Percentiles rank a stretch among this genome's conserved stretches.
Evolutionary conservation across 1,139 yeast genomes (phyloP).

Genomic region (Arxiozyma slooffiae): DNA sequence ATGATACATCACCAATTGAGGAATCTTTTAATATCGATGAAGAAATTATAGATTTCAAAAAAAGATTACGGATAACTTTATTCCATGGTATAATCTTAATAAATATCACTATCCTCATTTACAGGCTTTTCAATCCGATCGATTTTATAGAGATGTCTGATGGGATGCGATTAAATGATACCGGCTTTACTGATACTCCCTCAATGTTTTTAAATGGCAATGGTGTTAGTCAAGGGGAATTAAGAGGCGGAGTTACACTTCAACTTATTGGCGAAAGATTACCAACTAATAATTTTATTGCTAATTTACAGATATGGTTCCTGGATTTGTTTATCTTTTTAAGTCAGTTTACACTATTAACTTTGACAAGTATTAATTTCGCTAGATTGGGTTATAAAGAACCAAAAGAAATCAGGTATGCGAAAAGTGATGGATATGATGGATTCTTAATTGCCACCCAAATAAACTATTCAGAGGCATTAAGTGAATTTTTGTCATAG

Average conservation of each 20-base stretch:
- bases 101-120: conserved; percentile 23
- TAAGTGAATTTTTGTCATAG: background rate
- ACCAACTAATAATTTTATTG: conserved; percentile 28
- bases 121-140: conserved; percentile 22
- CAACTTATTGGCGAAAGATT: conserved; percentile 38
- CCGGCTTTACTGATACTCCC: conserved; percentile 21
- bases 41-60: conserved; percentile 13
- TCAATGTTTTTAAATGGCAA: conserved; percentile 23
- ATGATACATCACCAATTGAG: background rate
- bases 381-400: conserved; percentile 22
- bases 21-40: background rate
- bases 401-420: conserved; percentile 14
- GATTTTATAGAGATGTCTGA: conserved; percentile 16
- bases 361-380: conserved; percentile 30
- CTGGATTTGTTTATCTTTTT: conserved; percentile 27
- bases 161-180: conserved; percentile 16
- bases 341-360: conserved; percentile 30
- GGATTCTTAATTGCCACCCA: conserved; percentile 32
- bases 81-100: conserved; percentile 23
- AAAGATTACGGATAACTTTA: conserved; percentile 20
- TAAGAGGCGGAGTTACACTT: conserved; percentile 33
- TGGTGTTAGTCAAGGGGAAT: conserved; percentile 26
- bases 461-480: conserved; percentile 27
- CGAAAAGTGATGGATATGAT: conserved; percentile 35
- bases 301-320: conserved; percentile 25